A percentile compares a stretch with the other conserved stretches of the same genome.
These are phyloP conservation scores for Annulohypoxylon truncatum DNA, from an alignment of 2,329 filamentous ascomycete genomes.

Conservation along the genomic window DNA sequence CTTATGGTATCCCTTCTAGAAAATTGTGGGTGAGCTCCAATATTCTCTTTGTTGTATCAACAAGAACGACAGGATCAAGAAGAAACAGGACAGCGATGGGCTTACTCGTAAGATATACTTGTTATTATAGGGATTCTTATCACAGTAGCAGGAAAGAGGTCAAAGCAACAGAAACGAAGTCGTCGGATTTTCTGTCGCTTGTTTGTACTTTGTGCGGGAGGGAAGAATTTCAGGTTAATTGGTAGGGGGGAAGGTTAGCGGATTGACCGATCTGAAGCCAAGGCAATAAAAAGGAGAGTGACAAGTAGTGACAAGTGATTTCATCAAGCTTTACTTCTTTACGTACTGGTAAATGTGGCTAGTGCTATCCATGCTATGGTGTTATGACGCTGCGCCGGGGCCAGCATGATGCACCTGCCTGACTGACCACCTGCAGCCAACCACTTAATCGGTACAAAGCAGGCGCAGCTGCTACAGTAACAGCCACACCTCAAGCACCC, in stretches of 20 bases:
- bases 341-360: constrained; percentile 24
- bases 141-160: neutral
- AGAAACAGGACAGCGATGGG: neutral
- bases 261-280: constrained; percentile 36
- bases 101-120: constrained; percentile 25
- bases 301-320: constrained; percentile 33
- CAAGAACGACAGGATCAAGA: neutral
- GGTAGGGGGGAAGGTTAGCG: constrained; percentile 29
- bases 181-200: constrained; percentile 23
- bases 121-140: neutral
- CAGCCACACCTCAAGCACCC: constrained; percentile 3
- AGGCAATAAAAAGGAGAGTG: constrained; percentile 29
- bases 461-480: constrained; percentile 7
- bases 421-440: constrained; percentile 12
- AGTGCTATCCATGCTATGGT: constrained; percentile 19
- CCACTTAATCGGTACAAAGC: constrained; percentile 3
- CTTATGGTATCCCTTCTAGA: constrained; percentile 24
- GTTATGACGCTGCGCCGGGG: constrained; percentile 37
- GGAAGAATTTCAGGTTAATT: constrained; percentile 38
- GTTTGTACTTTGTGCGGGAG: constrained; percentile 30
- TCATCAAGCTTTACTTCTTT: constrained; percentile 31
- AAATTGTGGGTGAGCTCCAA: constrained; percentile 39
- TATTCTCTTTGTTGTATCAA: constrained; percentile 3
- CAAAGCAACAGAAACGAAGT: constrained; percentile 21
- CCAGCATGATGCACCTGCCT: constrained; percentile 35